Base-by-base conservation (phyloP, 306 rosid species). In the Cucumis melo region DNA sequence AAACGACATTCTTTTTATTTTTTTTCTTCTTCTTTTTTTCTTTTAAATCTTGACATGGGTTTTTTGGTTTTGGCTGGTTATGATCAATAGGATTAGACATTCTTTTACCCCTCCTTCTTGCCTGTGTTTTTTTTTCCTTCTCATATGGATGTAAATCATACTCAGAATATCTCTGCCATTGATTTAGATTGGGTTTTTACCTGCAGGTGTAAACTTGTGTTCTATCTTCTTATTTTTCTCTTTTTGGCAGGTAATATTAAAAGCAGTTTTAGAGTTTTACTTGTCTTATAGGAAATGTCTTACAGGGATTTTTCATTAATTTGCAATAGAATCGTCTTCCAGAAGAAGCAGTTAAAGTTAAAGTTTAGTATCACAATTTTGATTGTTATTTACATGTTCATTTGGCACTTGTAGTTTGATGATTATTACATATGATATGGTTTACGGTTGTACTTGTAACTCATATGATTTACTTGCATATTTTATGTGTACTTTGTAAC, bases 61-160 rank as follows among this genome's bases (percentile, higher is more conserved):
- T 73, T 73, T 54, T 54, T 56, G 65, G 64, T 74, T 56, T 16
- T 56, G 57, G 44, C 19, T 62, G 36, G 64, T 32, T 53, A 56
- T 55, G 3, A 29, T 74, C 44, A n/a, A 36, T 73, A 73, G 76
- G 76, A 73, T 27, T 73, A 73, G 76, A 73, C 76, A 73, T 73
- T 73, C 61, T 73, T 73, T 73, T 73, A 48, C 32, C 75, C 73
- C 75, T 24, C n/a, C 36, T 32, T 32, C 36, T 32, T 32, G 53
- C 11, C 32, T 71, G 24, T 11, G 29, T 32, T 32, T 41, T 27
- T 3, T 73, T 16, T 50, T 5, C 76, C 61, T 50, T 50, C 76
- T 73, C 57, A 29, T 73, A 51, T 73, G 76, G 42, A 73, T 73
- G 76, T 73, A 73, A 73, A 73, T 73, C 76, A 73, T 51, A 51